Percentiles rank a stretch among this genome's conserved stretches.
phyloP scores from a whole-genome alignment of 148 eudicot genomes.

The Vaccinium darrowii region DNA sequence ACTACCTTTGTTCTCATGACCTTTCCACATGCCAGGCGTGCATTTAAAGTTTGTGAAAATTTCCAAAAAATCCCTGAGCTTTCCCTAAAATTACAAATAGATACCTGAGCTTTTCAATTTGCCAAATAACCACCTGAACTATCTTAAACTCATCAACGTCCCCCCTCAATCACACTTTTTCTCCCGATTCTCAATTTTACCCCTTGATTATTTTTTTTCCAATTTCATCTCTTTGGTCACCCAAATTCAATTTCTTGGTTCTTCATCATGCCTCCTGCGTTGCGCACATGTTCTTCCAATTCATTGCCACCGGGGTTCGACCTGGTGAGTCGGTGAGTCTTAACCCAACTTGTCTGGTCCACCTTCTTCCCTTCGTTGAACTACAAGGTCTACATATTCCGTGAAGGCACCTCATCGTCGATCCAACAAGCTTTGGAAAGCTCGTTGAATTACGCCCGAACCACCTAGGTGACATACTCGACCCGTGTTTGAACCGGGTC shows the following conservation, averaged over 20 bases:
- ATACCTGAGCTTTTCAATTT: no score
- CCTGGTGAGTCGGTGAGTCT: constrained; percentile 1
- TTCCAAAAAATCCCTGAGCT: no score
- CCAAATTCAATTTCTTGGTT: background rate
- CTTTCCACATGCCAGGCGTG: background rate
- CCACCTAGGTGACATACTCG: constrained; percentile 13
- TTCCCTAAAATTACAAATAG: no score
- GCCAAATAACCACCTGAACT: no score
- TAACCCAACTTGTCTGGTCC: background rate
- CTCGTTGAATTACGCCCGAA: constrained; percentile 10
- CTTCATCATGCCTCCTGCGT: constrained; percentile 9
- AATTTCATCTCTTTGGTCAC: no score
- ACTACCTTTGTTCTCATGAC: background rate
- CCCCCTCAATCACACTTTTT: no score
- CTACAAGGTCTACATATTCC: constrained; percentile 6
- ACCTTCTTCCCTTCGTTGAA: constrained; percentile 3
- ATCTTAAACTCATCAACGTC: no score
- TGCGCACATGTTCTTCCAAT: background rate
- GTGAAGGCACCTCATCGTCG: constrained; percentile 5
- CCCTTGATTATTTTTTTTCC: no score
- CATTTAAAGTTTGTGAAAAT: no score
- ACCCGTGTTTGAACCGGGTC: constrained; percentile 12
- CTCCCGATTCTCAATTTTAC: no score
- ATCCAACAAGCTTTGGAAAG: constrained; percentile 4
- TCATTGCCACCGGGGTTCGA: constrained; percentile 10